phyloP scores from a whole-genome alignment of 2,329 filamentous ascomycete species.

The Aspergillus sp. region DNA sequence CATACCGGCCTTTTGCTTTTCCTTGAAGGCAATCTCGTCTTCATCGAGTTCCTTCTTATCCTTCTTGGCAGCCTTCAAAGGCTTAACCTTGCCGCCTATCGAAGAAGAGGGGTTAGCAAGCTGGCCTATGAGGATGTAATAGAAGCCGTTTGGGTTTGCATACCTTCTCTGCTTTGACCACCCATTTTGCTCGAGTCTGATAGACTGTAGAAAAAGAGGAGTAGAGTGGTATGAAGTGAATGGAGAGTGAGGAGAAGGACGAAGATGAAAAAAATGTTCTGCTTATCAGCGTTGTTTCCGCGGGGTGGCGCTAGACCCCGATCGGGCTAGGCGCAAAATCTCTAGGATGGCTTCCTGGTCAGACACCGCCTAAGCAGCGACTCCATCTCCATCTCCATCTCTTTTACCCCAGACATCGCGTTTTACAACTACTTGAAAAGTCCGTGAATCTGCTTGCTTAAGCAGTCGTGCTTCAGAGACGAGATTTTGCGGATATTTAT shows the following conservation, averaged over 20 bases:
- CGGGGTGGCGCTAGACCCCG: conserved; percentile 12
- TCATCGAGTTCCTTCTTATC: conserved; percentile 77
- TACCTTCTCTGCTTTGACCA: conserved; percentile 63
- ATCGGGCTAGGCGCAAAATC: conserved; percentile 15
- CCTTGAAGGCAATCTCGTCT: conserved; percentile 74
- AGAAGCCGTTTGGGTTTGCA: conserved; percentile 9
- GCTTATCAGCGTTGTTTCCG: conserved; percentile 16
- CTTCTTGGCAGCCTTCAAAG: conserved; percentile 87
- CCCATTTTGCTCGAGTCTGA: conserved; percentile 47
- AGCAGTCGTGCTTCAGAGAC: too few species aligned
- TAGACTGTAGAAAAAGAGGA: conserved; percentile 1
- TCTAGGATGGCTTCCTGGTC: conserved; percentile 1
- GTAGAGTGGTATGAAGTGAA: conserved; percentile 1
- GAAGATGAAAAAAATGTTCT: conserved; percentile 4
- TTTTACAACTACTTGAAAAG: too few species aligned
- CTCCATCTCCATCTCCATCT: not conserved
- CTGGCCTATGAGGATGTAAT: not conserved
- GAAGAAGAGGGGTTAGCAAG: not conserved
- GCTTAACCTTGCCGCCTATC: conserved; percentile 77
- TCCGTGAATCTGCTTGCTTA: too few species aligned
- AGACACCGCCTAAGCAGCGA: not conserved
- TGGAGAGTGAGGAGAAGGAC: conserved; percentile 5
- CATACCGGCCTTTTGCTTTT: conserved; percentile 81
- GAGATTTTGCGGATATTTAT: conserved; percentile 1
- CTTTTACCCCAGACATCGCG: too few species aligned